Evolutionary conservation across 257 asterid species (phyloP), one percentile per base, ranked within the genome.

Genomic region (Anisodus tanguticus): DNA sequence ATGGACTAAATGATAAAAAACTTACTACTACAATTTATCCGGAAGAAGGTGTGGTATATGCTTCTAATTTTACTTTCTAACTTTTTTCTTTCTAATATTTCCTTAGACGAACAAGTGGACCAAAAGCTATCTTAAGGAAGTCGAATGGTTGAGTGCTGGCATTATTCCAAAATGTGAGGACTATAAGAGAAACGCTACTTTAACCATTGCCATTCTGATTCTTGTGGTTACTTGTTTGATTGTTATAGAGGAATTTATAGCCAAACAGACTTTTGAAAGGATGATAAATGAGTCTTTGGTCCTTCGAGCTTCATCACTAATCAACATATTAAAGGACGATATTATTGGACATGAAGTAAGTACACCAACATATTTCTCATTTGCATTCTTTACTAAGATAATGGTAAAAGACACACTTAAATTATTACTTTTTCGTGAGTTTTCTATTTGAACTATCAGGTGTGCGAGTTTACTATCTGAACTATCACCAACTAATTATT

Each of bases 301-400:
- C 0, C 11, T 39, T 16, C 13, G 7, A 39, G 77, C 77, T 69
- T 69, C 54, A 9, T 15, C 31, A 16, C 0, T 43, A 9, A 69
- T 39, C 49, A 16, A 9, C 2, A 69, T 13, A 69, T 45, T 45
- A 15, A 39, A 39, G 31, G 15, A 7, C 8, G 77, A 69, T 69
- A 39, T 41, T 39, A n/a, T 39, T 69, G 77, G 77, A 39, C 77
- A 69, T 69, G 26, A 69, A 39, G 54, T 69, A 69, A 69, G 54
- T 16, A 5, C 19, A 0, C 0, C 0, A 2, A 15, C 4, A 35
- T 67, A 37, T 67, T 54, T 2, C 4, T 54, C 16, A 39, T 39
- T 39, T 39, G 43, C 43, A 39, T 39, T 39, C 43, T 39, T 39
- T 39, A n/a, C n/a, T n/a, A n/a, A n/a, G n/a, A n/a, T n/a, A n/a